Evolutionary conservation across 345 rosid genomes (phyloP).

Genomic region (Melaleuca alternifolia): DNA sequence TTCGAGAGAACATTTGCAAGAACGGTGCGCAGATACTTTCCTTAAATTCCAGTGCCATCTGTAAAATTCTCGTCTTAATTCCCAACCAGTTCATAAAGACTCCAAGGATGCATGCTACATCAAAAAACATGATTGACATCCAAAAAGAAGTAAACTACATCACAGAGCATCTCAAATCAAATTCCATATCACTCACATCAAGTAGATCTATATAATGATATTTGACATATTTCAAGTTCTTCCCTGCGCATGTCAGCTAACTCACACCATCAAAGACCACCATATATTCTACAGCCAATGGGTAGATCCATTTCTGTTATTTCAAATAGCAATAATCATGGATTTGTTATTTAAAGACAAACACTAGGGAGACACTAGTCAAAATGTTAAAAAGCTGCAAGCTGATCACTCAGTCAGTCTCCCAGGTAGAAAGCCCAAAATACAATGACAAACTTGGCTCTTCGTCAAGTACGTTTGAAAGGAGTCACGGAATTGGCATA

Average conservation of each 20-base stretch:
- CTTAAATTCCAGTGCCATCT: not conserved
- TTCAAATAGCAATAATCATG: not conserved
- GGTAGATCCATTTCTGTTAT: not conserved
- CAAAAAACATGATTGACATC: not conserved
- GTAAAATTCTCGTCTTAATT: not conserved
- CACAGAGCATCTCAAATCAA: not conserved
- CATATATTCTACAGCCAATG: not conserved
- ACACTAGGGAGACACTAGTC: not conserved
- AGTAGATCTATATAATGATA: not conserved
- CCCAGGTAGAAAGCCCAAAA: not conserved
- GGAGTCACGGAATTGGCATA: not conserved
- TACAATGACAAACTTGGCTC: not conserved
- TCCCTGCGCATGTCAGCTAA: not conserved
- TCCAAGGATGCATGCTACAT: not conserved
- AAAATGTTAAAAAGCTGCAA: not conserved
- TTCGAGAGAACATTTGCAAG: not conserved
- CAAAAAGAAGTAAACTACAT: not conserved
- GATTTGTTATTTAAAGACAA: not conserved
- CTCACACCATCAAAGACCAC: not conserved
- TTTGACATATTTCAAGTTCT: not conserved
- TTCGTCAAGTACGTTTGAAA: not conserved
- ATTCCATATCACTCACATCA: not conserved
- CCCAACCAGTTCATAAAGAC: not conserved
- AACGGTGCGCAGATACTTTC: not conserved
- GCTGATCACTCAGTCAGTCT: not conserved